Evolutionary conservation across 116 monocot species (phyloP), one percentile per base, ranked within the genome.

Genomic region (Cymodocea nodosa): DNA sequence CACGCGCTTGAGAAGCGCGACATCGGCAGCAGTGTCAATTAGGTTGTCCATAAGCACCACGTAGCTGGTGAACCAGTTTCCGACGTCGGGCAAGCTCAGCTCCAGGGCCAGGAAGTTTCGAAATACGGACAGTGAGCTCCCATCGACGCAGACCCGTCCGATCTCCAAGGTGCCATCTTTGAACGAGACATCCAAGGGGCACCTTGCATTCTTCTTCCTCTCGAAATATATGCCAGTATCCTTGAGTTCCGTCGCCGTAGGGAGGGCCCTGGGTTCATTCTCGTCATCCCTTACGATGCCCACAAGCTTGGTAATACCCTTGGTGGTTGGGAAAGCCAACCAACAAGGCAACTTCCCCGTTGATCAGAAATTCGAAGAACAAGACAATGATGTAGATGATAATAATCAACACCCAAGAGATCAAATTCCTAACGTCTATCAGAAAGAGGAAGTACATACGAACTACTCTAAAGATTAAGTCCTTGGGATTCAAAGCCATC

Each of bases 21-120:
- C 68, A 44, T 78, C 82, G 1, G 1, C 8, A 0, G 66, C 0
- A 3, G 74, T 75, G 53, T 77, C 58, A 11, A 82, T 40, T 17
- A 81, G 6, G 40, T 24, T 54, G 15, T 74, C 70, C 74, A 81
- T 73, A 12, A 77, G 52, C 4, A 66, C 9, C 0, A 17, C 56
- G 63, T 71, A 81, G 61, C 39, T 22, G 2, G 81, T 77, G 54
- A 77, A 4, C 19, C 48, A 22, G n/a, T 23, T 18, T 3, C 23
- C n/a, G 3, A 57, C 1, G 2, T 73, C 14, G 12, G 40, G 69
- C 20, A 8, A 56, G 60, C 71, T 60, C 22, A 78, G 75, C 72
- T 83, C 82, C 44, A 78, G 69, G 23, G 82, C 76, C 6, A 77
- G 60, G 59, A 77, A 60, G 52, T 77, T 77, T 10, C 71, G 58